A percentile compares a stretch with the other conserved stretches of the same genome.
phyloP scores from a whole-genome alignment of 257 asterid genomes.

The Cynanchum wilfordii region DNA sequence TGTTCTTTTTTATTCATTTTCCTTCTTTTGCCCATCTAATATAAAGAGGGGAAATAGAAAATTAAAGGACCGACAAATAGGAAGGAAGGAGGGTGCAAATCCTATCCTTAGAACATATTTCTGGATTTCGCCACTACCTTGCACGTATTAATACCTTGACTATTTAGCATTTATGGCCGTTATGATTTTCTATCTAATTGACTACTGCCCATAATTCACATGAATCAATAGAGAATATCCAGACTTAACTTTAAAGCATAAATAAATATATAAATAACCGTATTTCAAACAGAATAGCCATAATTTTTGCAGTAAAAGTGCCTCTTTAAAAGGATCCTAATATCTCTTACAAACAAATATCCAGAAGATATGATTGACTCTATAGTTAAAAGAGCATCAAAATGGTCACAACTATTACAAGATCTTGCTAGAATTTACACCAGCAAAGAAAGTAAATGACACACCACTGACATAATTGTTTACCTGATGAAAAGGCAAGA shows the following conservation, averaged over 20 bases:
- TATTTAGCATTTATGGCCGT: no score
- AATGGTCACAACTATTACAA: background rate
- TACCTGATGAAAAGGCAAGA: constrained; percentile 95
- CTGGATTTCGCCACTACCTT: background rate
- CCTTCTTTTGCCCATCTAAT: background rate
- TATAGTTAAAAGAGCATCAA: background rate
- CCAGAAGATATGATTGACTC: background rate
- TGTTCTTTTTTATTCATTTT: background rate
- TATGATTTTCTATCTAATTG: background rate
- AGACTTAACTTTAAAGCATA: background rate
- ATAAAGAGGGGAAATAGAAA: background rate
- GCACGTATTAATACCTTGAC: background rate
- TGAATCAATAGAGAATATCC: background rate
- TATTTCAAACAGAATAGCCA: background rate
- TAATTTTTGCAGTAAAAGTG: background rate
- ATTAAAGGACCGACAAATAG: background rate
- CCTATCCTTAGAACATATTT: background rate
- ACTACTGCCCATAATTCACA: background rate
- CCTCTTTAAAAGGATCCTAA: background rate
- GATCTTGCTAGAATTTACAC: background rate
- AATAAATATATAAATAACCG: background rate
- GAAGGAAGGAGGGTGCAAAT: background rate
- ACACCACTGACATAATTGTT: background rate
- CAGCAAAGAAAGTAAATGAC: background rate
- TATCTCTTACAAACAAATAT: background rate